A percentile compares a stretch with the other conserved stretches of the same genome.
Conservation (phyloP, 164 flowering plant genomes). For the Berberis vulgaris region DNA sequence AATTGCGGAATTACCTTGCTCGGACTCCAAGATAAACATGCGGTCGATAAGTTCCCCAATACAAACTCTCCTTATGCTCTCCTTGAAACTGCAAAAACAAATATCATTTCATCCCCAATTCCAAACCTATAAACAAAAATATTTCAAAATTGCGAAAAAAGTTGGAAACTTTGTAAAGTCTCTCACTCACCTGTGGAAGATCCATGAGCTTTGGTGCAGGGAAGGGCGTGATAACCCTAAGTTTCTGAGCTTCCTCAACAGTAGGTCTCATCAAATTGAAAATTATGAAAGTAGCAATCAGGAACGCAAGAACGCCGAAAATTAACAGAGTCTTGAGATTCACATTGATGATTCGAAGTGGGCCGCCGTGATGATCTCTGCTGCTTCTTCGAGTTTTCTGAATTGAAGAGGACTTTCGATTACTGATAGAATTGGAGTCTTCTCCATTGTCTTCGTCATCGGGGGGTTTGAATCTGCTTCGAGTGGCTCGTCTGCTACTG, state of each 20-base stretch:
- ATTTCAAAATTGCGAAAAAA: no score
- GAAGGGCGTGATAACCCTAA: conserved; percentile 67
- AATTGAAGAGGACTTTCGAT: conserved; percentile 4
- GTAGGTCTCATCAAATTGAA: conserved; percentile 8
- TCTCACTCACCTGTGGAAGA: conserved; percentile 61
- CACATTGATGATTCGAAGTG: conserved; percentile 20
- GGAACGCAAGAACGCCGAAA: conserved; percentile 6
- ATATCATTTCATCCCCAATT: no score
- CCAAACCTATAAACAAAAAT: no score
- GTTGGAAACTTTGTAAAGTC: conserved; percentile 9
- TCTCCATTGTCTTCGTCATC: conserved; percentile 8
- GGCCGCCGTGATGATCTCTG: conserved; percentile 8
- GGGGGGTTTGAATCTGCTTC: conserved; percentile 36
- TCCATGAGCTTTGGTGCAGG: conserved; percentile 75
- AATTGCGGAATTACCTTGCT: conserved; percentile 43
- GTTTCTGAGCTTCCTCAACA: conserved; percentile 16
- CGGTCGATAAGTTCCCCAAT: conserved; percentile 86
- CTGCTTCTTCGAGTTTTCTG: conserved; percentile 12
- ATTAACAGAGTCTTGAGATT: conserved; percentile 32
- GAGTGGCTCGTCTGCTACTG: conserved; percentile 25
- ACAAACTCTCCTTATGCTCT: no score
- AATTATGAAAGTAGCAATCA: neutral
- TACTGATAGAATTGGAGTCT: conserved; percentile 7
- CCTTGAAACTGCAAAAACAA: no score
- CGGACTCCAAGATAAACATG: conserved; percentile 82